A percentile compares a stretch with the other conserved stretches of the same genome.
phyloP scores from a whole-genome alignment of 2,329 filamentous ascomycete species.

The Neonectria magnoliae region DNA sequence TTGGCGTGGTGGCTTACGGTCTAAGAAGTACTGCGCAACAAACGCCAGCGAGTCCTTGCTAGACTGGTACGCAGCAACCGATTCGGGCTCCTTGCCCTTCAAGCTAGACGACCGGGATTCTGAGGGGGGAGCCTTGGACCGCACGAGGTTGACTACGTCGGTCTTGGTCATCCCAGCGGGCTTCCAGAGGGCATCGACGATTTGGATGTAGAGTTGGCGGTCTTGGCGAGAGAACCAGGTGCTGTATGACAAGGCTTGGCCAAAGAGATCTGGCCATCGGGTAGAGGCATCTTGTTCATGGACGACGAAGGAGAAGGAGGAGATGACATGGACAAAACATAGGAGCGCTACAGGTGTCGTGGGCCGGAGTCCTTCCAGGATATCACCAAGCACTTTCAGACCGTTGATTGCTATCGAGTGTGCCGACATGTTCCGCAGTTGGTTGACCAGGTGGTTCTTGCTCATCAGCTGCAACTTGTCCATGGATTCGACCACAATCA shows the following conservation, averaged over 20 bases:
- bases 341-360: conserved; percentile 56
- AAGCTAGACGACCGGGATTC: conserved; percentile 39
- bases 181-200: conserved; percentile 61
- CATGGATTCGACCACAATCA: conserved; percentile 58
- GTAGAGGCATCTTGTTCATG: conserved; percentile 52
- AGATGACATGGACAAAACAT: conserved; percentile 63
- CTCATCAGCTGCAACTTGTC: conserved; percentile 53
- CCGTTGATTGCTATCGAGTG: conserved; percentile 53
- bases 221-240: conserved; percentile 51
- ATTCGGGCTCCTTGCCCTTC: conserved; percentile 57
- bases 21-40: conserved; percentile 60
- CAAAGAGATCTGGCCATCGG: conserved; percentile 55
- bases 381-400: conserved; percentile 52
- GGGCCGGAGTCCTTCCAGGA: conserved; percentile 52
- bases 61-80: conserved; percentile 43
- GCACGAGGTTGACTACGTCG: conserved; percentile 44
- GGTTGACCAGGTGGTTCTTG: conserved; percentile 54
- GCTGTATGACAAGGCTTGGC: conserved; percentile 58
- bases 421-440: conserved; percentile 53
- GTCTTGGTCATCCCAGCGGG: conserved; percentile 48
- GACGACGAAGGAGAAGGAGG: conserved; percentile 59
- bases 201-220: conserved; percentile 52
- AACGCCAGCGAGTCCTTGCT: conserved; percentile 52
- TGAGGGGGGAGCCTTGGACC: conserved; percentile 27
- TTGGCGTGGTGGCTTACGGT: conserved; percentile 52